Conservation (phyloP, 345 rosid genomes). For the Eucalyptus curtisii region DNA sequence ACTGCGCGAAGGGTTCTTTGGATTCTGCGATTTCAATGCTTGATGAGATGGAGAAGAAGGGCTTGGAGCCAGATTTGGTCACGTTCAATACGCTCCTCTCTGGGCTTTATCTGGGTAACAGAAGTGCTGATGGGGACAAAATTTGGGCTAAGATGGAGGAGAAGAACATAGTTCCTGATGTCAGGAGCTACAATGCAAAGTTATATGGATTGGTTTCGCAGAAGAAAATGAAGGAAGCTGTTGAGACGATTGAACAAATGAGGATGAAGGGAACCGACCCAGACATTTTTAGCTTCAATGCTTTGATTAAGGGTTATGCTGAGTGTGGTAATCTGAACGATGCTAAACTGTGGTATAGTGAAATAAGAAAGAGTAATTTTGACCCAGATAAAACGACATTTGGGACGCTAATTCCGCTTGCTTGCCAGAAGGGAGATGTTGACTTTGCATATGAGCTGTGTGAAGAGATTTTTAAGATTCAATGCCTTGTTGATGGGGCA, state of each 20-base stretch:
- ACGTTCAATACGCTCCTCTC: conserved; percentile 47
- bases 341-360: conserved; percentile 38
- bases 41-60: conserved; percentile 49
- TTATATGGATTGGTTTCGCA: conserved; percentile 34
- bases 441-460: conserved; percentile 36
- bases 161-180: conserved; percentile 26
- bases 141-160: conserved; percentile 43
- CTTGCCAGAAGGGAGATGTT: conserved; percentile 42
- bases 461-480: conserved; percentile 11
- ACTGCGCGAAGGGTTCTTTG: conserved; percentile 34
- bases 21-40: conserved; percentile 25
- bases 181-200: conserved; percentile 45
- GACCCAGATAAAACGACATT: conserved; percentile 23
- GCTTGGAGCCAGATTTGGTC: conserved; percentile 29
- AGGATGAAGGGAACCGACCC: conserved; percentile 19
- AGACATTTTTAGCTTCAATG: conserved; percentile 40
- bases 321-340: conserved; percentile 26
- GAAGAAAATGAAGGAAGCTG: conserved; percentile 30
- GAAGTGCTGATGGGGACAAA: conserved; percentile 41
- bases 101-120: conserved; percentile 27
- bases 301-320: conserved; percentile 42
- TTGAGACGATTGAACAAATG: conserved; percentile 31
- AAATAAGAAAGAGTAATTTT: conserved; percentile 16
- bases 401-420: conserved; percentile 23
- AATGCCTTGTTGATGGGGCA: conserved; percentile 12